phyloP scores from a whole-genome alignment of 2,329 filamentous ascomycete genomes.

The Calonectria pauciramosa region DNA sequence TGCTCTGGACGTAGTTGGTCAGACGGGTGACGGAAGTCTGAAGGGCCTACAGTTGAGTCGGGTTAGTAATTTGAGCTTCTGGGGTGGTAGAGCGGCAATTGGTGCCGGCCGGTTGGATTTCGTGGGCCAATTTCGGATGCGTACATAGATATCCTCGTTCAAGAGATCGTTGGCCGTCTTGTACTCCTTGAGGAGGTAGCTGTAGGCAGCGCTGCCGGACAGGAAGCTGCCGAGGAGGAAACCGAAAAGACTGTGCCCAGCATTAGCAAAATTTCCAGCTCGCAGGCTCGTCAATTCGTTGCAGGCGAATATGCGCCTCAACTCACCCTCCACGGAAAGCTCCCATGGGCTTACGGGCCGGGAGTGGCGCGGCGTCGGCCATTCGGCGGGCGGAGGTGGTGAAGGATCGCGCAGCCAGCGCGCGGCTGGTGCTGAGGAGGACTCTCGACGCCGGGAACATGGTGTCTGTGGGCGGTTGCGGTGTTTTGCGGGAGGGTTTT shows the following conservation, averaged over 20 bases:
- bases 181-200: conserved; percentile 94
- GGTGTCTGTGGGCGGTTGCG: conserved; percentile 34
- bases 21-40: conserved; percentile 90
- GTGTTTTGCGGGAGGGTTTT: conserved; percentile 32
- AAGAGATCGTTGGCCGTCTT: conserved; percentile 92
- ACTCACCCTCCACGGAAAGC: conserved; percentile 74
- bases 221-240: conserved; percentile 89
- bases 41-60: conserved; percentile 71
- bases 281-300: conserved; percentile 10
- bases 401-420: conserved; percentile 58
- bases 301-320: neutral
- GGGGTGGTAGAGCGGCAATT: neutral
- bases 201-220: conserved; percentile 87
- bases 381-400: conserved; percentile 65
- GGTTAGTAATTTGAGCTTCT: conserved; percentile 1
- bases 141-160: conserved; percentile 95
- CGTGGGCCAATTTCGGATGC: conserved; percentile 54
- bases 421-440: conserved; percentile 56
- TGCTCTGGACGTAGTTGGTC: conserved; percentile 83
- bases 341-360: conserved; percentile 70
- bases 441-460: conserved; percentile 62
- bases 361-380: conserved; percentile 61
- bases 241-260: conserved; percentile 79
- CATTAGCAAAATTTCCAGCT: conserved; percentile 19
- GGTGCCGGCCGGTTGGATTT: neutral